phyloP scores from a whole-genome alignment of 768 basidiomycete species.

The Psilocybe subaeruginosa region DNA sequence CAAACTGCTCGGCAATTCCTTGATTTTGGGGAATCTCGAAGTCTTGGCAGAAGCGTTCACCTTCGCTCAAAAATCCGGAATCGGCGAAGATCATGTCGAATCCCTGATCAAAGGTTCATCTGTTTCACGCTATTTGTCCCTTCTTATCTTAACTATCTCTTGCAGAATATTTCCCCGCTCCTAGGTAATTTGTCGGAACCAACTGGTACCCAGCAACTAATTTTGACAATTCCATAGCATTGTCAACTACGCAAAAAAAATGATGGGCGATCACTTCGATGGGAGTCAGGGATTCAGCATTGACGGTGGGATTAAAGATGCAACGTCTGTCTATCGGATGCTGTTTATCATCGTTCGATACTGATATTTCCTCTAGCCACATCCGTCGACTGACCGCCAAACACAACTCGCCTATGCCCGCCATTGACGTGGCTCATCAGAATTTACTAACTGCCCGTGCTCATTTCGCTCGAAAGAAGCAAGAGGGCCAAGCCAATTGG shows the following conservation, averaged over 20 bases:
- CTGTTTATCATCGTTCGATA: neutral
- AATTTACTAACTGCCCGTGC: constrained; percentile 82
- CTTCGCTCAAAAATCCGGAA: constrained; percentile 82
- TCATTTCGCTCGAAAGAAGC: constrained; percentile 52
- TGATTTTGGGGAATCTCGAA: constrained; percentile 79
- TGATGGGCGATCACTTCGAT: constrained; percentile 69
- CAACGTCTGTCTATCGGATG: constrained; percentile 38
- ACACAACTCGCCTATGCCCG: constrained; percentile 71
- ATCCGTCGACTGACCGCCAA: constrained; percentile 72
- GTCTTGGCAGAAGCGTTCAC: constrained; percentile 84
- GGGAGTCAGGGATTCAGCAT: constrained; percentile 76
- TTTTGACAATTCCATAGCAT: constrained; percentile 11
- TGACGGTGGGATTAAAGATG: constrained; percentile 89
- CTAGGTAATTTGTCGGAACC: constrained; percentile 38
- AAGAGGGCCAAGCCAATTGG: constrained; percentile 48
- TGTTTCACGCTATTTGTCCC: neutral
- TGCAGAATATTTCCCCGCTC: constrained; percentile 72
- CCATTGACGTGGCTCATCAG: constrained; percentile 72
- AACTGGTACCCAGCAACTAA: neutral
- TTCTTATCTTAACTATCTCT: neutral
- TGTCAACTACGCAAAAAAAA: constrained; percentile 6
- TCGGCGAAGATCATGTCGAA: constrained; percentile 63
- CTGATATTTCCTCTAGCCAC: constrained; percentile 43
- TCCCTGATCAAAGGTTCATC: constrained; percentile 57
- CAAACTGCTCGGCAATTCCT: constrained; percentile 81